Base-by-base conservation (phyloP, 2,329 filamentous ascomycete genomes). In the Bipolaris sorokiniana region DNA sequence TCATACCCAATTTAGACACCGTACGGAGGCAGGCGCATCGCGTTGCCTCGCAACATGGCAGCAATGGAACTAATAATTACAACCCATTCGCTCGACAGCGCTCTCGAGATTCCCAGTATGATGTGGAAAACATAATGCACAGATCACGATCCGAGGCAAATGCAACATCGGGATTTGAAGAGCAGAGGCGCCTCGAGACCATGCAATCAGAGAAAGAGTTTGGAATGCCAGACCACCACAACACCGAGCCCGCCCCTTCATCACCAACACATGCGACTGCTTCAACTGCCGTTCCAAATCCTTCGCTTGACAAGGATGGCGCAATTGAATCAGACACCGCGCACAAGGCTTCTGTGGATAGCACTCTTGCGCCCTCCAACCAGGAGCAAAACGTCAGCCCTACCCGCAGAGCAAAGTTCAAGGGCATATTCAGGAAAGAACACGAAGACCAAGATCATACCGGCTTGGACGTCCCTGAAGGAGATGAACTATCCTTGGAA, bases 11-110 rank as follows among this genome's bases (percentile, higher is more conserved):
- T 44, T 44, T 65, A 77, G 75, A 77, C 48, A 49, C 72, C 16
- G 70, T 77, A 65, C 69, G 73, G 55, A 71, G 67, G 38, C 67
- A 75, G 51, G 75, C 75, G 51, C 68, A 74, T 66, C 71, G 72
- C 52, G 64, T 69, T 42, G 75, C 75, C n/a, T 75, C 72, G 48
- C 62, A 59, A 16, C 59, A 60, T 5, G 61, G 60, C 26, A 59
- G 63, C 5, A 65, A 67, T 53, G 68, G 69, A 15, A 44, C 60
- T 10, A 33, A 62, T 33, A 74, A 74, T 46, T 74, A 70, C 64
- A 76, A 77, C 31, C 73, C 73, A 1, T 76, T 76, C 40, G 72
- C 74, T 18, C 61, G 72, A 28, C 58, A 60, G 38, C 63, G 65
- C 31, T 72, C 72, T 18, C 62, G 64, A 45, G 67, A 69, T 22